Percentiles rank a stretch among this genome's conserved stretches.
These are phyloP conservation scores for Erigeron philadelphicus DNA, from an alignment of 140 eudicot genomes.

Conservation along the genomic window DNA sequence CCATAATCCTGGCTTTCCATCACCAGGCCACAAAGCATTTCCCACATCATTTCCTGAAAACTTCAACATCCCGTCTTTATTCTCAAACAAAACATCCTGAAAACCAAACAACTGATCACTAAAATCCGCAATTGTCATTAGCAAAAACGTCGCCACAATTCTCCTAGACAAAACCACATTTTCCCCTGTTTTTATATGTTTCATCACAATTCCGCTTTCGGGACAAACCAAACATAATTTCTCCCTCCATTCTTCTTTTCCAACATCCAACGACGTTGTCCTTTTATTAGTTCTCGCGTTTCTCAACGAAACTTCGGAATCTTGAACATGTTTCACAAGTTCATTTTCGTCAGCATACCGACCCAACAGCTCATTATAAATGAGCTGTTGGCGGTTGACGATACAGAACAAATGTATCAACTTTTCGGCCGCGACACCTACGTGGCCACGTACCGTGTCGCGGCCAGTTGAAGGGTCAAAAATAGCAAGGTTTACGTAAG, in stretches of 20 bases:
- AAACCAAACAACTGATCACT: conserved; percentile 76
- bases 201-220: conserved; percentile 45
- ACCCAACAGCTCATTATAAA: conserved; percentile 63
- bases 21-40: conserved; percentile 73
- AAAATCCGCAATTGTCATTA: conserved; percentile 88
- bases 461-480: conserved; percentile 82
- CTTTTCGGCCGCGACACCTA: conserved; percentile 70
- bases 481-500: conserved; percentile 83
- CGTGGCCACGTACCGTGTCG: conserved; percentile 54
- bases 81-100: conserved; percentile 65
- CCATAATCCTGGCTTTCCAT: conserved; percentile 96
- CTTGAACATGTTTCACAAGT: conserved; percentile 46
- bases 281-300: conserved; percentile 26
- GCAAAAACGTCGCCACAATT: conserved; percentile 54
- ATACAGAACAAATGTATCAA: conserved; percentile 72
- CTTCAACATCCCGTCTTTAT: conserved; percentile 51
- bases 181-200: conserved; percentile 82
- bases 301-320: conserved; percentile 41
- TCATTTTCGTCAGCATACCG: conserved; percentile 46
- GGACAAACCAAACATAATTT: conserved; percentile 57
- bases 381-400: conserved; percentile 65
- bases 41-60: conserved; percentile 44
- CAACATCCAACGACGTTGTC: background rate
- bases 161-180: conserved; percentile 56
- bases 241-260: conserved; percentile 53